Conservation (phyloP, 176 grass and related monocot species). For the Avena sativa region DNA sequence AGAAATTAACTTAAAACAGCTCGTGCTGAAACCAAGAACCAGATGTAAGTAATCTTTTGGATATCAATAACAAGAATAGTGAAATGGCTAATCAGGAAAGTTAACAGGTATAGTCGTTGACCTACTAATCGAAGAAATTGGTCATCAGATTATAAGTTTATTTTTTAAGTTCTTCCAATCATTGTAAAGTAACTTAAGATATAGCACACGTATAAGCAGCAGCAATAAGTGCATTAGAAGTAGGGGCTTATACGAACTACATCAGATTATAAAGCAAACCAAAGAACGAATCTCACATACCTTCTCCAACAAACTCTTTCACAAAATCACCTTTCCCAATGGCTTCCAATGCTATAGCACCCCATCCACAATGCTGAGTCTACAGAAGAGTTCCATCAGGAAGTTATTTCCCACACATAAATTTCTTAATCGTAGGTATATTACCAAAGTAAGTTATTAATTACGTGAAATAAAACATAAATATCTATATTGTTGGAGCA, state of each 20-base stretch:
- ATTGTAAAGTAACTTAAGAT: constrained; percentile 11
- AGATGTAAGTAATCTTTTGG: background rate
- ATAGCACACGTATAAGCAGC: background rate
- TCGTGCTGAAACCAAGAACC: constrained; percentile 6
- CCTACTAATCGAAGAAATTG: constrained; percentile 7
- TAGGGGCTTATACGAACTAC: background rate
- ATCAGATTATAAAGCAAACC: constrained; percentile 17
- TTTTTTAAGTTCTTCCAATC: background rate
- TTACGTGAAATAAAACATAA: constrained; percentile 3
- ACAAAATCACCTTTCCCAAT: constrained; percentile 90
- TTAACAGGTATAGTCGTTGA: background rate
- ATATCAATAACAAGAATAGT: background rate
- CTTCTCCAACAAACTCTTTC: constrained; percentile 98
- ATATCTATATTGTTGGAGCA: background rate
- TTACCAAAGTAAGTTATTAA: constrained; percentile 8
- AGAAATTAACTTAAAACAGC: background rate
- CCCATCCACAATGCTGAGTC: constrained; percentile 90
- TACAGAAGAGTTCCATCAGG: constrained; percentile 41
- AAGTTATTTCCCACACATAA: constrained; percentile 16
- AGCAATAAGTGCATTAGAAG: constrained; percentile 21
- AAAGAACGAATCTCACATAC: constrained; percentile 46
- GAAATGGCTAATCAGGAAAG: background rate
- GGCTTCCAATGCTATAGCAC: constrained; percentile 63
- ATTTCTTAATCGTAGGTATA: background rate
- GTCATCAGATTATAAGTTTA: background rate